Evolutionary conservation across 805 yeast species (phyloP), one percentile per base, ranked within the genome.

Genomic region (Pichia sporocuriosa): DNA sequence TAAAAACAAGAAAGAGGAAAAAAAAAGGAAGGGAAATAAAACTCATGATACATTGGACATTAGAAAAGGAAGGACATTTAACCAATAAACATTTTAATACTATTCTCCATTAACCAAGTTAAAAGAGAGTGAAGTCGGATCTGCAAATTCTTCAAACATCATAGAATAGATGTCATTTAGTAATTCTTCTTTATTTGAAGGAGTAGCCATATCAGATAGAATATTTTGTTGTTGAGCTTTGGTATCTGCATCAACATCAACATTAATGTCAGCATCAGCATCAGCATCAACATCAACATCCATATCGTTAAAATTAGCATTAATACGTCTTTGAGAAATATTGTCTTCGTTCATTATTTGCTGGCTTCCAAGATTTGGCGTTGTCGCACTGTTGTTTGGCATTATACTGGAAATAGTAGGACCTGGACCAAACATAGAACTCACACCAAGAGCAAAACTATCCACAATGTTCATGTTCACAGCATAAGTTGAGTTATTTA

Each of bases 111-210:
- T 33, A 19, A 23, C 32, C 4, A 26, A 37, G 32, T 47, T 48
- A 20, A 41, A 36, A 15, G 45, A 53, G 40, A 61, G 61, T 9
- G 62, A 58, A 55, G 55, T 51, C 6, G 67, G 67, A 45, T 64
- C 69, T 42, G 63, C 61, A 47, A 59, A 61, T 32, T 68, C 73
- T 47, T 68, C 72, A 50, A 68, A 67, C n/a, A 70, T 66, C 51
- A 69, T 50, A 1, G 72, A 65, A 45, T 70, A 70, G 37, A 70
- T 66, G 48, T 71, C 75, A 32, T 61, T 61, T 45, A 68, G 52
- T 19, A 65, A 56, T 32, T 56, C 67, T 44, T 60, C 43, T 50
- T 56, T 38, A 42, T 37, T 32, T 2, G 29, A 26, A 13, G 45
- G 39, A 12, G 17, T 32, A 3, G 9, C 35, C 13, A 36, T 3